Evolutionary conservation across 2,329 filamentous ascomycete species (phyloP).

Genomic region (Fusarium bactridioides): DNA sequence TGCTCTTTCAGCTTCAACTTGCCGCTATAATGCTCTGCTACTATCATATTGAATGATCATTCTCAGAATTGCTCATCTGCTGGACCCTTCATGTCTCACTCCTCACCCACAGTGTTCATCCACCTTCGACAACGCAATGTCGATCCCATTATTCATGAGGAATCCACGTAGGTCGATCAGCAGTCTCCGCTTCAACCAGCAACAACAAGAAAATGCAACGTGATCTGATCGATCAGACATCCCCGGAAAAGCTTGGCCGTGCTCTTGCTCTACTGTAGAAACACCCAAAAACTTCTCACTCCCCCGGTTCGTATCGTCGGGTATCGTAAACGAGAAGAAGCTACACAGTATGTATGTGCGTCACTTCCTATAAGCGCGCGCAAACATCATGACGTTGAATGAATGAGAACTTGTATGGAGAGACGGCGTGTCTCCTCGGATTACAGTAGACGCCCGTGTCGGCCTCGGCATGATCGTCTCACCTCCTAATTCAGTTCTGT

Average conservation of each 20-base stretch:
- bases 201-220: constrained; percentile 23
- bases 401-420: background rate
- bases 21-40: background rate
- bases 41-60: background rate
- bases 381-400: constrained; percentile 22
- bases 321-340: background rate
- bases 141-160: constrained; percentile 22
- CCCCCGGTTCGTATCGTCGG: constrained; percentile 9
- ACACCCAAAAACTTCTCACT: constrained; percentile 5
- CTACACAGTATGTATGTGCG: background rate
- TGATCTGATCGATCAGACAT: constrained; percentile 35
- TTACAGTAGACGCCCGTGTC: background rate
- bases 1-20: background rate
- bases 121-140: constrained; percentile 1
- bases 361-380: constrained; percentile 26
- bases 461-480: constrained; percentile 15
- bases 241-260: constrained; percentile 29
- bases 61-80: background rate
- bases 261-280: constrained; percentile 16
- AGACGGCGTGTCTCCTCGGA: background rate
- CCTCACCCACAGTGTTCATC: background rate
- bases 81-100: constrained; percentile 17
- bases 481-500: constrained; percentile 16
- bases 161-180: constrained; percentile 16
- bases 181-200: constrained; percentile 20